Evolutionary conservation across 768 basidiomycete genomes (phyloP), one percentile per base, ranked within the genome.

Genomic region (Russula earlei): DNA sequence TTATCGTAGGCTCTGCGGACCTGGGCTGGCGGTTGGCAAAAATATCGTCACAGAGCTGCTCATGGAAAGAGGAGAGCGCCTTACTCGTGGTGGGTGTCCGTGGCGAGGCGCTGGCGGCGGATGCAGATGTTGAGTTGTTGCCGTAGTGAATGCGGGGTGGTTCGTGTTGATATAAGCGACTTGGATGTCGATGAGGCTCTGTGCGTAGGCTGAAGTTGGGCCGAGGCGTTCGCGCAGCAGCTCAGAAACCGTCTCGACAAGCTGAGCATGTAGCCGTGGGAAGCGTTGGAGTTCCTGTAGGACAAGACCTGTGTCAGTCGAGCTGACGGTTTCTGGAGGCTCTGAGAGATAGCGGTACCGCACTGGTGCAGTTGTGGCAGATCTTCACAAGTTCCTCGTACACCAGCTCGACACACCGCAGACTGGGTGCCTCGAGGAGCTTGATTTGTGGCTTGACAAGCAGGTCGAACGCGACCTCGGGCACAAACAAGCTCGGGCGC

Each of bases 81-180:
- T 69, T 67, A 88, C 87, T 61, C 80, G 75, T 60, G 78, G 75
- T 0, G 76, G 67, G 47, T 69, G 69, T 22, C 74, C 74, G 63
- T 70, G 76, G 43, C 69, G 75, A 65, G 24, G 68, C 59, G 17
- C 69, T 67, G 27, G 72, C 68, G 50, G 80, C 75, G 62, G 80
- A 77, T 49, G 82, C 76, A 56, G 81, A 80, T 10, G 75, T 67
- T 41, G 86, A 80, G 47, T 49, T 34, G 88, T 87, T 10, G 88
- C 87, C 19, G 85, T 76, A 54, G 94, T 84, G 70, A 97, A 98
- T 31, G 89, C 81, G 6, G 96, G 96, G 68, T 99, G 96, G 69
- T 98, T 98, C 54, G 94, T 98, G 69, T 99, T 99, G 77, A 99
- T 98, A 68, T 99, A 99, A 11, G 96, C 94, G 1, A 92, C 92